Evolutionary conservation across 2,329 filamentous ascomycete genomes (phyloP), one percentile per base, ranked within the genome.

Genomic region (Penicillium sp.): DNA sequence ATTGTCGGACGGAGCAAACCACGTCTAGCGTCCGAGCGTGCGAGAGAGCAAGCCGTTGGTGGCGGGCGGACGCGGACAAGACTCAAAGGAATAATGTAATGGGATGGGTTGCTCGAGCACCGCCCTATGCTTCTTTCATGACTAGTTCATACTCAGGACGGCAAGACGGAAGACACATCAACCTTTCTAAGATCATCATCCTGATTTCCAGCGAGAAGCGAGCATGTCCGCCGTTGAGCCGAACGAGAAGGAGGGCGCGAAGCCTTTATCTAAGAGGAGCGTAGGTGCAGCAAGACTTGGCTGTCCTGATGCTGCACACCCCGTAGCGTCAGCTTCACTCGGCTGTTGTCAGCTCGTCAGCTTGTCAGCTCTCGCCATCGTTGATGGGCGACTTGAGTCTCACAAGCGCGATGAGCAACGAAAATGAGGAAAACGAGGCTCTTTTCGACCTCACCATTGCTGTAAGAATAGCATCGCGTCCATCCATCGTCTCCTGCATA

Each of bases 51-150:
- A 56, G 54, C 21, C 30, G 57, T 63, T 44, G 61, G 54, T 61
- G 58, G 62, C 48, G 48, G 58, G 62, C 48, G 48, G 58, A 44
- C 21, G 50, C 50, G 41, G 29, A 55, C 50, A 58, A 61, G 44
- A 55, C 35, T 41, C 35, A 11, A 41, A 15, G 8, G 35, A 41
- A 15, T 41, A 41, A 38, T 15, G 15, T 2, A 44, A 58, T 58
- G 50, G 47, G 41, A 58, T 58, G 55, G 48, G 51, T 56, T 55
- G 60, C 55, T 62, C 60, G 55, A 62, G 60, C 60, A 62, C 55
- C 44, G n/a, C 48, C 49, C 60, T 58, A 54, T 62, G 44, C 60
- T 58, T 58, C 54, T 62, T 62, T 54, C 50, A 52, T 49, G 57
- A 29, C 52, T 63, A 60, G 61, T 60, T 48, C 41, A 53, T n/a